Percentiles rank a stretch among this genome's conserved stretches.
phyloP scores from a whole-genome alignment of 176 grass and related monocot species.

The Oryza nivara region DNA sequence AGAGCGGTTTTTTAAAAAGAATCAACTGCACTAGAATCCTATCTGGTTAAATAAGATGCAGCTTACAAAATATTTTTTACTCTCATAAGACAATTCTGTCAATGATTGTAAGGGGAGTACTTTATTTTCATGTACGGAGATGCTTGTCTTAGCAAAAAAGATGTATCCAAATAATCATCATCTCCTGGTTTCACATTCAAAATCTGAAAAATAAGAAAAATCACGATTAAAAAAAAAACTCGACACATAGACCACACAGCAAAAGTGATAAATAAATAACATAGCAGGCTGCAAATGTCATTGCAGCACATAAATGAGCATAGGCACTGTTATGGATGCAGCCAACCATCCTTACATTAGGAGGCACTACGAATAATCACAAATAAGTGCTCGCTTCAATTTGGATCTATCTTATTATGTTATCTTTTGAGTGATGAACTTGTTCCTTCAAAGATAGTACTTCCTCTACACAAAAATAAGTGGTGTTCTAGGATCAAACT shows the following conservation, averaged over 20 bases:
- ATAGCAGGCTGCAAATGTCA: background rate
- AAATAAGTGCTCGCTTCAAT: background rate
- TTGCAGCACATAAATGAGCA: constrained; percentile 3
- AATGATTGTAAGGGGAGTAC: constrained; percentile 45
- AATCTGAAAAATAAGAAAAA: constrained; percentile 52
- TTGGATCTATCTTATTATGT: background rate
- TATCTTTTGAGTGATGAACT: background rate
- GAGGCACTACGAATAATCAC: constrained; percentile 7
- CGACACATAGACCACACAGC: background rate
- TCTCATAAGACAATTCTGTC: background rate
- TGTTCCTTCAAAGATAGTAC: background rate
- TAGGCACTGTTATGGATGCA: background rate
- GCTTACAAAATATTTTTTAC: background rate
- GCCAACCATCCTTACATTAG: background rate
- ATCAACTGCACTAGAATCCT: background rate
- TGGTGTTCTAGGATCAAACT: background rate
- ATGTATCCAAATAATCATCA: constrained; percentile 86
- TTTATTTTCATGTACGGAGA: constrained; percentile 99
- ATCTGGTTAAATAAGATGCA: constrained; percentile 9
- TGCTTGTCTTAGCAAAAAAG: constrained; percentile 95
- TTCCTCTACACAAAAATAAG: background rate
- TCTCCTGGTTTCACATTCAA: constrained; percentile 87
- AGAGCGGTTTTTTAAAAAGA: background rate
- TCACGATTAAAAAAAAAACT: constrained; percentile 1
- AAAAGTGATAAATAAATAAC: background rate